Evolutionary conservation across 2,329 filamentous ascomycete species (phyloP), one percentile per base, ranked within the genome.

Genomic region (Aspergillaceae sp.): DNA sequence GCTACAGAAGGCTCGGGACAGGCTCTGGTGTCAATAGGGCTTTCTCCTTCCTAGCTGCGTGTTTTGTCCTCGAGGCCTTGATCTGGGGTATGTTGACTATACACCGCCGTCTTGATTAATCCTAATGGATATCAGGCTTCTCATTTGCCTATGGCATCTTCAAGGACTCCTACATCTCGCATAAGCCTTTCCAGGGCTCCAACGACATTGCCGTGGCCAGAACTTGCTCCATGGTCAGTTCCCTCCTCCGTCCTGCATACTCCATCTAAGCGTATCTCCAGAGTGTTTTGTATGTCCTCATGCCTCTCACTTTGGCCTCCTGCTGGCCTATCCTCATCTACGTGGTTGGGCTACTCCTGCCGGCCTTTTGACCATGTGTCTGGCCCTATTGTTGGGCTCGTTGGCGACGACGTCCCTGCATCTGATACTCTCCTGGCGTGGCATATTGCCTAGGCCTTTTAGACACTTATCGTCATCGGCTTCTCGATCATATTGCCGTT

Each of bases 71-170:
- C 37, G 76, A 80, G 56, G 72, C 70, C 19, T 58, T 78, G 3
- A 68, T 79, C 41, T 80, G 76, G 75, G 76, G 74, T 74, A 60
- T 41, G 61, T 54, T 3, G 19, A 6, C 19, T 19, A 19, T 19
- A 19, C 19, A 32, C 19, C 34, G 2, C 28, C 9, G n/a, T 32
- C 1, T 32, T 32, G 30, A 9, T 6, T 3, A 32, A 29, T 19
- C 4, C 8, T 4, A 27, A 40, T 2, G 9, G 2, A 5, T 5
- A 32, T 7, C 36, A 84, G 82, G 82, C 2, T 85, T 86, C 47
- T 78, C 81, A 0, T 81, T 82, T 46, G 74, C 80, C 0, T 87
- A 82, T 59, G 84, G 83, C 38, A 74, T 87, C 27, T 86, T 87
- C 56, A 82, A 86, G 54, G 74, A 82, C 43, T 83, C 84, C 62